phyloP scores from a whole-genome alignment of 2,329 filamentous ascomycete genomes.

The Diplocarpon rosae region DNA sequence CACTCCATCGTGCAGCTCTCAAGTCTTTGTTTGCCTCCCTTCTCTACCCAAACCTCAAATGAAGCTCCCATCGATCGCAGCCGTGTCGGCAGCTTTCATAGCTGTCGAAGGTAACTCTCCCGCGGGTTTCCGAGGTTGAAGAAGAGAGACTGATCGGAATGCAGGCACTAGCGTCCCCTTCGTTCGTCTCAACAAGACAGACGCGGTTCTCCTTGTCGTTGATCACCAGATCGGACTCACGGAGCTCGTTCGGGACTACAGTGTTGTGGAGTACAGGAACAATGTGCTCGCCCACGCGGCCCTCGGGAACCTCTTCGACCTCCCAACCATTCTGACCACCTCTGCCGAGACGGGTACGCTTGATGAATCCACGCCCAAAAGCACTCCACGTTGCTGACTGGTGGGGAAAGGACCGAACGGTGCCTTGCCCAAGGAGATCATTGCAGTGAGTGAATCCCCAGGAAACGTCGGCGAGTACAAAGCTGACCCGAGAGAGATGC shows the following conservation, averaged over 20 bases:
- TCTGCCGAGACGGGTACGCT: slow-evolving; percentile 45
- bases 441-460: slow-evolving; percentile 28
- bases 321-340: slow-evolving; percentile 60
- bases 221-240: slow-evolving; percentile 51
- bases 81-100: slow-evolving; percentile 12
- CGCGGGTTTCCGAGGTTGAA: background rate
- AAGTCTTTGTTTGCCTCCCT: background rate
- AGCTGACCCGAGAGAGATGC: slow-evolving; percentile 30
- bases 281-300: slow-evolving; percentile 58
- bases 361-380: background rate
- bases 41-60: slow-evolving; percentile 13
- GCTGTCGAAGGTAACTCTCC: slow-evolving; percentile 3
- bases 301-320: slow-evolving; percentile 52
- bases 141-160: background rate
- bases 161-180: slow-evolving; percentile 19
- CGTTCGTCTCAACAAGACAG: slow-evolving; percentile 28
- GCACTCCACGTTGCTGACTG: background rate
- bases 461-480: background rate
- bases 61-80: slow-evolving; percentile 19
- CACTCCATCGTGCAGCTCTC: slow-evolving; percentile 1
- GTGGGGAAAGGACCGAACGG: slow-evolving; percentile 53
- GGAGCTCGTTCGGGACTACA: slow-evolving; percentile 52
- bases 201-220: slow-evolving; percentile 42
- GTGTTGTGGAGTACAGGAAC: slow-evolving; percentile 52
- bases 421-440: slow-evolving; percentile 56